phyloP scores from a whole-genome alignment of 179 eudicot species.

The Silene coronaria region DNA sequence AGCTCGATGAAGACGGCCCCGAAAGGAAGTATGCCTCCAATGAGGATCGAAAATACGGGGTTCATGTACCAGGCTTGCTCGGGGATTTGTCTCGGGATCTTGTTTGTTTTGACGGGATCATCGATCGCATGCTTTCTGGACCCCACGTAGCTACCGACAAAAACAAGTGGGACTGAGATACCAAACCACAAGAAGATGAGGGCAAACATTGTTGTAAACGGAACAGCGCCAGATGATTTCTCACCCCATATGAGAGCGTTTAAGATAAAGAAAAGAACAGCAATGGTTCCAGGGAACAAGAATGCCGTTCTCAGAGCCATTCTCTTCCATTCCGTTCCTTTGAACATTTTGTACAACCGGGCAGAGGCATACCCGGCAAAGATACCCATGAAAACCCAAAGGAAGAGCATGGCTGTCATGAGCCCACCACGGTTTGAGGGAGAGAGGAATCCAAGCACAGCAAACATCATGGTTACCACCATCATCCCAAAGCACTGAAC shows the following conservation, averaged over 20 bases:
- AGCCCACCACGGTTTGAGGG: slow-evolving; percentile 60
- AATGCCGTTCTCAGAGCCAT: slow-evolving; percentile 41
- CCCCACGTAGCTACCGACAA: slow-evolving; percentile 41
- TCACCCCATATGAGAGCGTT: slow-evolving; percentile 50
- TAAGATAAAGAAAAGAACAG: slow-evolving; percentile 34
- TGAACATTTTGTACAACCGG: slow-evolving; percentile 47
- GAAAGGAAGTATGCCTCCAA: slow-evolving; percentile 37
- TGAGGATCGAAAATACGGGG: slow-evolving; percentile 35
- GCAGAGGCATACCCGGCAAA: slow-evolving; percentile 49
- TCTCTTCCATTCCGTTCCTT: slow-evolving; percentile 48
- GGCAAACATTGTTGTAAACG: slow-evolving; percentile 49
- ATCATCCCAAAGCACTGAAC: slow-evolving; percentile 47
- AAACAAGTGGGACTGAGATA: slow-evolving; percentile 48
- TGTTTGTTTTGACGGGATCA: slow-evolving; percentile 34
- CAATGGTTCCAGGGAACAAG: slow-evolving; percentile 44
- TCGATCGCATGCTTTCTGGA: slow-evolving; percentile 35
- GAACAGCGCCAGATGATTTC: slow-evolving; percentile 49
- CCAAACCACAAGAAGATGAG: slow-evolving; percentile 46
- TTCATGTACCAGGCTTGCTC: slow-evolving; percentile 47
- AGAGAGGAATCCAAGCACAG: slow-evolving; percentile 47
- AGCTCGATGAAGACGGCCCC: slow-evolving; percentile 27
- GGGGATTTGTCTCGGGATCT: slow-evolving; percentile 27
- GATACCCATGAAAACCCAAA: slow-evolving; percentile 51
- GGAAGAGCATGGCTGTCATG: slow-evolving; percentile 47
- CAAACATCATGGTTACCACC: slow-evolving; percentile 45